Percentiles rank a stretch among this genome's conserved stretches.
phyloP scores from a whole-genome alignment of 176 grass and related monocot species.

The Musa troglodytarum region DNA sequence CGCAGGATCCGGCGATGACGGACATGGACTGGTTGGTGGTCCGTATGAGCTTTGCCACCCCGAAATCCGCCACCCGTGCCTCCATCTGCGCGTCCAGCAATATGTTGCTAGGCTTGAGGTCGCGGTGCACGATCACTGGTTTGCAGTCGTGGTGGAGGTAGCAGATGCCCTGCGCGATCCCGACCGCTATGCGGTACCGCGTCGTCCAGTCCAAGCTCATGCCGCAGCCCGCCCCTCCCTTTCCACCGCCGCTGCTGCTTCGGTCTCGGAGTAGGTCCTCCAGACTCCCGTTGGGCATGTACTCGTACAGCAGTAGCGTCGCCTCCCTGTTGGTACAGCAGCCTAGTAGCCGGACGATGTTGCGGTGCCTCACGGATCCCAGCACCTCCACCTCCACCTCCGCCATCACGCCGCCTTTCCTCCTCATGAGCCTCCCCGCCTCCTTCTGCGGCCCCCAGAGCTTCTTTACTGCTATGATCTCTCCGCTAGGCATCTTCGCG shows the following conservation, averaged over 20 bases:
- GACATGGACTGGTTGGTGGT: constrained; percentile 50
- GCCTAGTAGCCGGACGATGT: constrained; percentile 82
- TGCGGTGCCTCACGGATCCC: constrained; percentile 69
- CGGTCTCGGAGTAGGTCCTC: constrained; percentile 55
- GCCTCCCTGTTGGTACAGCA: constrained; percentile 64
- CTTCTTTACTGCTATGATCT: constrained; percentile 85
- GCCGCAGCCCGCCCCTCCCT: not conserved
- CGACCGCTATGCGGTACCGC: constrained; percentile 56
- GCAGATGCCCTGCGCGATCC: constrained; percentile 77
- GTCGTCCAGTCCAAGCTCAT: constrained; percentile 44
- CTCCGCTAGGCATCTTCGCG: constrained; percentile 71
- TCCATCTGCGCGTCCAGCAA: constrained; percentile 85
- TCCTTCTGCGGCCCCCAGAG: constrained; percentile 60
- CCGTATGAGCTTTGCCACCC: constrained; percentile 72
- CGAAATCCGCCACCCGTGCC: constrained; percentile 75
- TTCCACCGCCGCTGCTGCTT: not conserved
- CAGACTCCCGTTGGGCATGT: constrained; percentile 95
- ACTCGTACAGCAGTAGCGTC: constrained; percentile 78
- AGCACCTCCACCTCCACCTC: constrained; percentile 92
- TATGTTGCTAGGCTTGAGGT: constrained; percentile 97
- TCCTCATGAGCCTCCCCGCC: constrained; percentile 6
- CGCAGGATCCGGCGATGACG: constrained; percentile 68
- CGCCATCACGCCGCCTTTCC: constrained; percentile 14
- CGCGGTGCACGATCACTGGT: constrained; percentile 67
- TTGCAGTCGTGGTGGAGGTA: constrained; percentile 91